Percentiles rank a stretch among this genome's conserved stretches.
These are phyloP conservation scores for Globisporangium nunn DNA, from an alignment of 352 stramenopile species.

Conservation along the genomic window DNA sequence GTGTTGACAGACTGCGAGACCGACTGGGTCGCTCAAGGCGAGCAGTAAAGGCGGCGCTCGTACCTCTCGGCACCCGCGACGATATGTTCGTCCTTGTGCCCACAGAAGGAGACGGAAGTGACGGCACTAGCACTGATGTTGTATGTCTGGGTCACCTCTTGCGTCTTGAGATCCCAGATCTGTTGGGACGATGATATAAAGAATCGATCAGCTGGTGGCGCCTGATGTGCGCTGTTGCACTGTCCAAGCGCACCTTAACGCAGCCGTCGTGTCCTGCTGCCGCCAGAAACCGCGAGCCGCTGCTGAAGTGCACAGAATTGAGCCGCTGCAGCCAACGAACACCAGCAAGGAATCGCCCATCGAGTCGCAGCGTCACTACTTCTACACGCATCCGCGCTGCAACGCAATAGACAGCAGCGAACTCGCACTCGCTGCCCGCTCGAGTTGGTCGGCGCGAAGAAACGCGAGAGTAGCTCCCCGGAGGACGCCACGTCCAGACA, in stretches of 20 bases:
- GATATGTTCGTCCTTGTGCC: slow-evolving; percentile 68
- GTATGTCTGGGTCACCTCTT: slow-evolving; percentile 62
- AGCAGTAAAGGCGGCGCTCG: not conserved
- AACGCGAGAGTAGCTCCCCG: slow-evolving; percentile 51
- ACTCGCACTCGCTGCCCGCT: slow-evolving; percentile 26
- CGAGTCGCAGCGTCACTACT: not conserved
- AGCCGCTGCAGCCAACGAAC: slow-evolving; percentile 24
- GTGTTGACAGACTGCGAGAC: not conserved
- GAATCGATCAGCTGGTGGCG: not conserved
- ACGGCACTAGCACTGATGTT: slow-evolving; percentile 53
- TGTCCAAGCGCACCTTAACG: slow-evolving; percentile 23
- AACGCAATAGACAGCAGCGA: not conserved
- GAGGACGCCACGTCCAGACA: slow-evolving; percentile 47
- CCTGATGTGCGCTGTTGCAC: too few relatives aligned
- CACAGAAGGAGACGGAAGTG: slow-evolving; percentile 57
- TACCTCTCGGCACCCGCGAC: slow-evolving; percentile 66
- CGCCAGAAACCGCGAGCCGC: slow-evolving; percentile 58
- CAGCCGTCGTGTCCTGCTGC: slow-evolving; percentile 50
- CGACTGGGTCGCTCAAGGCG: not conserved
- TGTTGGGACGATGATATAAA: not conserved
- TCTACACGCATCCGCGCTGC: not conserved
- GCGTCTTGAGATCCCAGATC: slow-evolving; percentile 74
- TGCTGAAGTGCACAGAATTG: slow-evolving; percentile 64
- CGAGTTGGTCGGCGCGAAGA: slow-evolving; percentile 46
- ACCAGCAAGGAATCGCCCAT: not conserved